Evolutionary conservation across 2,329 filamentous ascomycete genomes (phyloP).

Genomic region (Mariannaea elegans): DNA sequence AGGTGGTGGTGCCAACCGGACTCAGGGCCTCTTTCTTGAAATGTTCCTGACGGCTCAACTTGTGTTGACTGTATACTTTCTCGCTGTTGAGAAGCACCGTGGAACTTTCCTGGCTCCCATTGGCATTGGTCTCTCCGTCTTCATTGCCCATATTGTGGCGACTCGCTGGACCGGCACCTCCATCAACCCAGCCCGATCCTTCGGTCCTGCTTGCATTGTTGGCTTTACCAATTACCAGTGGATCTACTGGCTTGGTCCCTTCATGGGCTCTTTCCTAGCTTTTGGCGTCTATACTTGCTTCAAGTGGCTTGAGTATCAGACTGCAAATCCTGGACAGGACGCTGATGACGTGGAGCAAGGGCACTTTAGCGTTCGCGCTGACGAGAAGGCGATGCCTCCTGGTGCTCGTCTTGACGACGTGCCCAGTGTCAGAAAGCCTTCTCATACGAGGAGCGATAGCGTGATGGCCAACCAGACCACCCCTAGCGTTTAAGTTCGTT

Average conservation of each 20-base stretch:
- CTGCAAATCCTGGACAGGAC: conserved; percentile 60
- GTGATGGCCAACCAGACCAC: conserved; percentile 32
- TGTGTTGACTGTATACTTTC: conserved; percentile 72
- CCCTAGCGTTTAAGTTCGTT: not conserved
- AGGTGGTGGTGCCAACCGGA: conserved; percentile 57
- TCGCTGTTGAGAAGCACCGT: conserved; percentile 78
- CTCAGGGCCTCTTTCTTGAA: conserved; percentile 72
- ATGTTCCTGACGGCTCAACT: conserved; percentile 72
- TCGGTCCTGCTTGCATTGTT: conserved; percentile 57
- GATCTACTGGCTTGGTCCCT: conserved; percentile 65
- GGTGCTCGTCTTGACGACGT: conserved; percentile 30
- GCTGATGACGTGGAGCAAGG: conserved; percentile 45
- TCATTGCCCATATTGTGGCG: conserved; percentile 62
- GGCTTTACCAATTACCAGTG: conserved; percentile 58
- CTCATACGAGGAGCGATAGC: conserved; percentile 32
- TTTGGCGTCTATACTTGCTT: conserved; percentile 60
- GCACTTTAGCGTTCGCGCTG: conserved; percentile 7
- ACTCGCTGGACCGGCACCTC: conserved; percentile 58
- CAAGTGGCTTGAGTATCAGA: conserved; percentile 61
- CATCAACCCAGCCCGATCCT: conserved; percentile 61
- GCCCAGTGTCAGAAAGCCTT: conserved; percentile 17
- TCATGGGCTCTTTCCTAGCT: conserved; percentile 59
- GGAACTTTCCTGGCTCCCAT: conserved; percentile 76
- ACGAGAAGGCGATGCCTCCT: conserved; percentile 19
- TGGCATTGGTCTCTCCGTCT: conserved; percentile 76